These are phyloP conservation scores for Arabidopsis hybrid DNA, from an alignment of 441 rosid genomes.

Conservation along the genomic window DNA sequence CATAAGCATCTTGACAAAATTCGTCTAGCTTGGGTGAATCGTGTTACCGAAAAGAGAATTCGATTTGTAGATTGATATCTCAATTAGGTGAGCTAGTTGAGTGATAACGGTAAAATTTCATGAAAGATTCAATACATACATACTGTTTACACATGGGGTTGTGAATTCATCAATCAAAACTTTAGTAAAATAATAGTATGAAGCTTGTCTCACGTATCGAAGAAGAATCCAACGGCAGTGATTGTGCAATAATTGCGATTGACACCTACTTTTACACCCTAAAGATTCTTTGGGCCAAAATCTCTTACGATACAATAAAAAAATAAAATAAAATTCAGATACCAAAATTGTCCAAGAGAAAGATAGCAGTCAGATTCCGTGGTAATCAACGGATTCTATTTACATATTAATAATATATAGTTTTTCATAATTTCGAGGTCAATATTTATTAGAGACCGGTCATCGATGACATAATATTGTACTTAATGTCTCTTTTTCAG, in stretches of 20 bases:
- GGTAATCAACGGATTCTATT: conserved; percentile 32
- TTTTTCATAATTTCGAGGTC: conserved; percentile 36
- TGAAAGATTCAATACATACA: not conserved
- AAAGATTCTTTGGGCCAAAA: conserved; percentile 33
- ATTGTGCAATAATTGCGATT: conserved; percentile 38
- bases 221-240: conserved; percentile 38
- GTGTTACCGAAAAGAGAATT: not conserved
- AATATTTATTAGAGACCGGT: conserved; percentile 10
- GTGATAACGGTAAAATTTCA: not conserved
- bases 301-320: not conserved
- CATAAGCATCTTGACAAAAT: not conserved
- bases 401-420: not conserved
- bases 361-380: conserved; percentile 37
- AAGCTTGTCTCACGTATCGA: conserved; percentile 10
- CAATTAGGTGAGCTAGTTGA: conserved; percentile 19
- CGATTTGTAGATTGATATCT: not conserved
- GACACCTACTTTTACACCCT: conserved; percentile 32
- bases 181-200: conserved; percentile 4
- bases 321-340: not conserved
- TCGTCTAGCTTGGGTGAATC: not conserved
- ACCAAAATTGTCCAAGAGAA: conserved; percentile 18
- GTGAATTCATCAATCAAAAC: conserved; percentile 14
- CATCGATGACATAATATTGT: conserved; percentile 19
- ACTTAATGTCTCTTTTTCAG: conserved; percentile 1
- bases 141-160: not conserved